Conservation (phyloP, 2,329 filamentous ascomycete genomes). For the Arthrobotrys musiformis region DNA sequence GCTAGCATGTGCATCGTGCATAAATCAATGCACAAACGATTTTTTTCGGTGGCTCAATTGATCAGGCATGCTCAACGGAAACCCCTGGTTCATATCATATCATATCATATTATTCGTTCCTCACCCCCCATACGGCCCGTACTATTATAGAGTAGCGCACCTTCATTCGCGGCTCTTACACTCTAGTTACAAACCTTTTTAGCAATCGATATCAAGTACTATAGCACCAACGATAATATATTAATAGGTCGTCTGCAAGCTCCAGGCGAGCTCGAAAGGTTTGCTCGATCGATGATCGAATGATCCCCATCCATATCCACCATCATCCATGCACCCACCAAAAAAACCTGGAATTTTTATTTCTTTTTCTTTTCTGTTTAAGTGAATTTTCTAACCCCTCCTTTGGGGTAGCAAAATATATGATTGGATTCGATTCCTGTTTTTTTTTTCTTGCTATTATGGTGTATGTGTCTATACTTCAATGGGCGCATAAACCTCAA, state of each 20-base stretch:
- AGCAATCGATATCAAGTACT: background rate
- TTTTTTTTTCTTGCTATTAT: background rate
- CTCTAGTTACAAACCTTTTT: background rate
- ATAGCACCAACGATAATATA: background rate
- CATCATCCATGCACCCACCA: background rate
- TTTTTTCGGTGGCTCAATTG: conserved; percentile 8
- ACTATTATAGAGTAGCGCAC: background rate
- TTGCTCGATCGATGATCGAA: conserved; percentile 6
- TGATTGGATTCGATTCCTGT: background rate
- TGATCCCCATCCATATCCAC: too few species aligned
- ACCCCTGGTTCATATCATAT: conserved; percentile 20
- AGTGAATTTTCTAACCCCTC: background rate
- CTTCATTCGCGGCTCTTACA: background rate
- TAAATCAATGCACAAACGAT: conserved; percentile 33
- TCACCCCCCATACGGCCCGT: background rate
- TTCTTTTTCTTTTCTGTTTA: too few species aligned
- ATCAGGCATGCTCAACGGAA: background rate
- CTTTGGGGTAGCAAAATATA: background rate
- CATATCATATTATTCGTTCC: conserved; percentile 7
- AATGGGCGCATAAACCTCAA: conserved; percentile 23
- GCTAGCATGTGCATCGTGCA: conserved; percentile 41
- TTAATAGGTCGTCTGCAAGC: background rate
- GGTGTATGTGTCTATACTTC: conserved; percentile 7
- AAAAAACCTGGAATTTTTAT: background rate
- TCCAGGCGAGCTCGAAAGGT: background rate